Percentiles rank a stretch among this genome's conserved stretches.
These are phyloP conservation scores for Hawksworthiomyces lignivorus DNA, from an alignment of 2,329 filamentous ascomycete genomes.

Conservation along the genomic window DNA sequence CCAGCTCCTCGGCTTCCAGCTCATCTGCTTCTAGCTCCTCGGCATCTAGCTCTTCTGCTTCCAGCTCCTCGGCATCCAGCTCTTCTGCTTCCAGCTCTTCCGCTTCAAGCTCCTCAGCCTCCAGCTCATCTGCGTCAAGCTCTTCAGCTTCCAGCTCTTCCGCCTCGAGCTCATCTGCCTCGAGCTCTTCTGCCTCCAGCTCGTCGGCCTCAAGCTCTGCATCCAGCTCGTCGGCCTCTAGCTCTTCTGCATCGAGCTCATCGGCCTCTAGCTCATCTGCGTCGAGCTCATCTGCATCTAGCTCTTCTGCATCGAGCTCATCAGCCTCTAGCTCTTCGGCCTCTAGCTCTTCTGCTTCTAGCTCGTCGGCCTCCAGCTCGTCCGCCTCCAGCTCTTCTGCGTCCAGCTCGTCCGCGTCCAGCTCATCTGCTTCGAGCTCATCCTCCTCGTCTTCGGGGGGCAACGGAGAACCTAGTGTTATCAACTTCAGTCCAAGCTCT, in stretches of 20 bases:
- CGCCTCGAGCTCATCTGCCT: background rate
- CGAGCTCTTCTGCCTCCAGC: background rate
- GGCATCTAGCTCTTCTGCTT: background rate
- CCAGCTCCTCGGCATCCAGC: background rate
- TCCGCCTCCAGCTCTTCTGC: conserved; percentile 1
- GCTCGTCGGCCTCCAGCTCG: background rate
- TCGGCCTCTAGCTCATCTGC: background rate
- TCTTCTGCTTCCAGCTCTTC: background rate
- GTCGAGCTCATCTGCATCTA: background rate
- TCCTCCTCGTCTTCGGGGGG: background rate
- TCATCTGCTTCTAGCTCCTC: background rate
- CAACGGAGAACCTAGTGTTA: too few species aligned
- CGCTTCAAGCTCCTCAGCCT: background rate
- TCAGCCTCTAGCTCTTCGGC: background rate
- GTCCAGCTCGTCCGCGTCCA: background rate
- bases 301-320: background rate
- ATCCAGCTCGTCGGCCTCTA: background rate
- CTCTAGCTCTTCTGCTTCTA: background rate
- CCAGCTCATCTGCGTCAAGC: conserved; percentile 1
- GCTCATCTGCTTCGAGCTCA: background rate
- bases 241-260: background rate
- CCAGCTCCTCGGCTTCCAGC: background rate
- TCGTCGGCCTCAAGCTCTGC: background rate
- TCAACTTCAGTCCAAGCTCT: too few species aligned
- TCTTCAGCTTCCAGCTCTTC: background rate